Base-by-base conservation (phyloP, 2,329 filamentous ascomycete species). In the Aureobasidium sp. region DNA sequence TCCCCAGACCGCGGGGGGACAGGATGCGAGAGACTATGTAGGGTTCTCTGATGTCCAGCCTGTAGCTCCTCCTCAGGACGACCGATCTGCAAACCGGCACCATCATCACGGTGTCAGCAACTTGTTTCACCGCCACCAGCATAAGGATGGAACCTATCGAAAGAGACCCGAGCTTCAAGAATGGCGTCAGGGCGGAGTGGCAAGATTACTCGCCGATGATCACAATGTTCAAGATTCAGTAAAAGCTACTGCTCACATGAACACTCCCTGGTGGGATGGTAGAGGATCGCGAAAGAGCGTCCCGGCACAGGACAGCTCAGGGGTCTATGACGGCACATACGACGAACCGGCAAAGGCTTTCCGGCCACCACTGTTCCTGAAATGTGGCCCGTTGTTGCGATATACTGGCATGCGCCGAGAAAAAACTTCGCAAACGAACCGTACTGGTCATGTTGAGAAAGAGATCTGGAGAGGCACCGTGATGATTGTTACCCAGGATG, bases 401-500 rank as follows among this genome's bases (percentile, higher is more conserved):
- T 99, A 96, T 72, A 93, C 88, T 61, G 94, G 95, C 25, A 85
- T 96, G 45, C 85, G 87, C 44, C 80, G 80, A 44, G 84, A 96
- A 50, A 59, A 72, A 72, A 66, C 72, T 70, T 65, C 45, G 63
- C 58, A 59, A 10, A 41, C 44, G 29, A 53, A 52, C 21, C 54
- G 50, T 36, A 70, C 66, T n/a, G 67, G 71, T n/a, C 69, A 71
- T 54, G 66, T 69, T 11, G 86, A 90, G 47, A 83, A 85, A 57
- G 90, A 96, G 68, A 86, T 93, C 25, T 99, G 94, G 94, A 85
- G 92, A 72, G 94, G 94, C 5, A 95, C 86, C 63, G 82, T 97
- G 62, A 91, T 99, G 90, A 96, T 99, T 68, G 91, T 99, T 27
- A 97, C 94, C 0, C 82, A 86, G 58, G 93, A 99, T 70, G 82